Evolutionary conservation across 2,329 filamentous ascomycete species (phyloP), one percentile per base, ranked within the genome.

Genomic region (Lecanicillium sp.): DNA sequence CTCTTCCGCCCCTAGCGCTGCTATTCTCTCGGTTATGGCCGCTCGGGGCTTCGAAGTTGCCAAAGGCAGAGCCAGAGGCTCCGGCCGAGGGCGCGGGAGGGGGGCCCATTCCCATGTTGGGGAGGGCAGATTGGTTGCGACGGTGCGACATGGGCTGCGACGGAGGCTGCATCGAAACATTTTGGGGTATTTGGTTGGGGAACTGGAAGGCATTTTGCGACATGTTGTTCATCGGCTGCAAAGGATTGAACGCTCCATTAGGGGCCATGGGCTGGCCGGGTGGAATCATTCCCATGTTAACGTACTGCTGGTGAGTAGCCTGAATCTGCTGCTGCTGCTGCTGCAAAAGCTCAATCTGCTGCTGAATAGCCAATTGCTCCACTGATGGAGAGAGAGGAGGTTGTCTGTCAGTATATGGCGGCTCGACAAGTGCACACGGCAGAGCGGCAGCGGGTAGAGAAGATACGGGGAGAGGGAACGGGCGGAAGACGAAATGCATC

Each of bases 291-390:
- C 89, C 89, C 87, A 96, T 90, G 68, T 93, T 95, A 61, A 95
- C 86, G 74, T 95, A 96, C 71, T 97, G 91, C 71, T 96, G 90
- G 63, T 96, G 90, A 55, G 89, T 93, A 59, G 89, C 89, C 70
- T 94, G 88, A 63, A 97, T 94, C 67, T 96, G 90, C 69, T 97
- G 90, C 67, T 97, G 93, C 68, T 97, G 93, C 67, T 95, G 90
- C 73, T 97, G 91, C 62, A 97, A 78, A 64, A 94, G 79, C 71
- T 97, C 91, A 63, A 97, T 96, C 72, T 97, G 91, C 74, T 96
- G 91, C 73, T 95, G 90, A 66, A 97, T 90, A 64, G 89, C 89
- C 65, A 95, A 81, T 79, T 96, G 90, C 75, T 96, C 91, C 87
- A 96, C 90, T 95, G 60, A 41, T 53, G 47, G 49, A 51, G 52